Evolutionary conservation across 2,329 filamentous ascomycete species (phyloP), one percentile per base, ranked within the genome.

Genomic region (Cercospora nicotianae): DNA sequence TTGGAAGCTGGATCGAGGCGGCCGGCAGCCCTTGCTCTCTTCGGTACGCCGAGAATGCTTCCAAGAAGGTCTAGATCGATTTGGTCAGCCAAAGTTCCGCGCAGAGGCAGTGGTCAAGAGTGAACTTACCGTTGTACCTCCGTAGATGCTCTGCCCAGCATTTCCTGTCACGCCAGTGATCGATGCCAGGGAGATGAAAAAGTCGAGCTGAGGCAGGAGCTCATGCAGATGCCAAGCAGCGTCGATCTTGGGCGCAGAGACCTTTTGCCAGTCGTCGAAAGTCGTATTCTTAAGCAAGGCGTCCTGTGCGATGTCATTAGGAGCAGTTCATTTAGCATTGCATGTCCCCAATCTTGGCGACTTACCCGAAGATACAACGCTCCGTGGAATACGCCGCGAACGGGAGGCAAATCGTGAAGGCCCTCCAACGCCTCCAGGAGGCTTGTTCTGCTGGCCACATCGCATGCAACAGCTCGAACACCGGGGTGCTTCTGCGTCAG

Each of bases 141-240:
- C 83, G 67, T 89, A 89, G 75, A 87, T 87, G 16, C 85, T 82
- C 68, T 89, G 87, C 0, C 85, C 85, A 3, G 83, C 81, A 69
- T 84, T 87, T 23, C 87, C 87, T 48, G 87, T 84, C 8, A 87
- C 77, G 28, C 85, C 85, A 0, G 84, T 81, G 0, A 85, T 82
- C 30, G 84, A 86, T 23, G 85, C 72, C 9, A 76, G 63, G 3
- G 71, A 31, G 64, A 76, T 53, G 67, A 78, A 79, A 63, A 78
- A 79, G 64, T 79, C 77, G 3, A 67, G 57, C 7, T 70, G 63
- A 12, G 60, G 53, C 0, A 57, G n/a, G 1, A 61, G 53, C 20
- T 64, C 13, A 67, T 74, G 74, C 16, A 79, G 66, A 45, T 78
- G 76, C 69, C 72, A 74, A n/a, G 75, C 73, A 8, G 75, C 76